Evolutionary conservation across 805 yeast species (phyloP).

Genomic region (Yamadazyma sp.): DNA sequence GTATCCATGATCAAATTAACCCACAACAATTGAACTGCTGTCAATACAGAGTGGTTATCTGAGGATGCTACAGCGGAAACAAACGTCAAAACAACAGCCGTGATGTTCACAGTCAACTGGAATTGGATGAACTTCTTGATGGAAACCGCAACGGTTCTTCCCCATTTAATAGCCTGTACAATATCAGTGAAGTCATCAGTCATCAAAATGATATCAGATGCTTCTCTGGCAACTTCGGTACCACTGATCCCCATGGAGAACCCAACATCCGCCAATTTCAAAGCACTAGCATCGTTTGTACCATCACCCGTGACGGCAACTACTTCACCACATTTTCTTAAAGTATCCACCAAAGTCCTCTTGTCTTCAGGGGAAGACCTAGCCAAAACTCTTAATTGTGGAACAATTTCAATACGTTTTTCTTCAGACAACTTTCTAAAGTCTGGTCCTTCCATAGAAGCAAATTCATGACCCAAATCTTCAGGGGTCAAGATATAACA

Average conservation of each 20-base stretch:
- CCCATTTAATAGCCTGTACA: slow-evolving; percentile 98
- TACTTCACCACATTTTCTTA: slow-evolving; percentile 80
- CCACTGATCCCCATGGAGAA: slow-evolving; percentile 99
- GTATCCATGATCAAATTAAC: slow-evolving; percentile 98
- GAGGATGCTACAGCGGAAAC: slow-evolving; percentile 86
- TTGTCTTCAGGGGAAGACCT: slow-evolving; percentile 97
- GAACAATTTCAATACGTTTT: slow-evolving; percentile 63
- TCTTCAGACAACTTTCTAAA: slow-evolving; percentile 66
- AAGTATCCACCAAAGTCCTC: slow-evolving; percentile 76
- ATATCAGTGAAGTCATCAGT: slow-evolving; percentile 93
- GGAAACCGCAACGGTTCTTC: slow-evolving; percentile 92
- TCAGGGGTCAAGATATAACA: slow-evolving; percentile 73
- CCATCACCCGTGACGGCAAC: slow-evolving; percentile 99
- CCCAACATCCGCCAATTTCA: slow-evolving; percentile 95
- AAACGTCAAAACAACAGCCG: slow-evolving; percentile 94
- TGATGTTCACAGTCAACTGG: slow-evolving; percentile 92
- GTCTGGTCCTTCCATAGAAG: slow-evolving; percentile 90
- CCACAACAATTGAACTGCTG: slow-evolving; percentile 97
- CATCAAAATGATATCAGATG: slow-evolving; percentile 88
- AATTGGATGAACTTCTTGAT: slow-evolving; percentile 95
- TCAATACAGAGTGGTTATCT: slow-evolving; percentile 80
- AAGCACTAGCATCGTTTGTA: slow-evolving; percentile 97
- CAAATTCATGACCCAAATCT: slow-evolving; percentile 49
- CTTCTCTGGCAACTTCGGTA: slow-evolving; percentile 98
- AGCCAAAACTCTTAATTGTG: slow-evolving; percentile 79